phyloP scores from a whole-genome alignment of 2,329 filamentous ascomycete genomes.

The Nemania serpens region DNA sequence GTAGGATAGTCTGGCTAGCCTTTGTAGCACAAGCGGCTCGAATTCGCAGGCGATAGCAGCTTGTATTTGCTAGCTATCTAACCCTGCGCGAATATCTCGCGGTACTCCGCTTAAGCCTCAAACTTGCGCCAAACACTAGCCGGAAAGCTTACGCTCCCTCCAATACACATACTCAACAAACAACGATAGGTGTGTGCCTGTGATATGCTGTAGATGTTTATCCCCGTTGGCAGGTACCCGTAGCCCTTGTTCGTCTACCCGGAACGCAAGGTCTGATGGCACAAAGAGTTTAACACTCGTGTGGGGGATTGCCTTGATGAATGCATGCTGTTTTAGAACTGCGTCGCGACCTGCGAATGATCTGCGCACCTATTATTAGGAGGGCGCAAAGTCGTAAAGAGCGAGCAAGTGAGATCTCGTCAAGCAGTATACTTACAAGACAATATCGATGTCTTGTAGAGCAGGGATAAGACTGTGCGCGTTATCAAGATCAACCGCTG shows the following conservation, averaged over 20 bases:
- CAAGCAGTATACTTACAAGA: constrained; percentile 27
- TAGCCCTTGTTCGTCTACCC: constrained; percentile 33
- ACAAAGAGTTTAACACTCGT: constrained; percentile 39
- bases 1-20: no score
- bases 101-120: no score
- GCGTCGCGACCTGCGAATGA: constrained; percentile 37
- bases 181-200: no score
- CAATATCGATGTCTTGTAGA: constrained; percentile 33
- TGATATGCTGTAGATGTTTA: constrained; percentile 19
- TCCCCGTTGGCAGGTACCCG: constrained; percentile 32
- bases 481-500: constrained; percentile 31
- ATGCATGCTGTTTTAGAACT: constrained; percentile 31
- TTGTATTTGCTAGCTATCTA: no score
- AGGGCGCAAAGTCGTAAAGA: neutral
- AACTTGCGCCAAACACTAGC: no score
- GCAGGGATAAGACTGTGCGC: constrained; percentile 27
- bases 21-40: no score
- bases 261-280: constrained; percentile 36
- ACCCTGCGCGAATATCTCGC: no score
- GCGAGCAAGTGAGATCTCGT: neutral
- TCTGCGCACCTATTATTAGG: constrained; percentile 19
- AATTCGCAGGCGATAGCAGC: no score
- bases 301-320: constrained; percentile 36
- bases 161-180: no score
- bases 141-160: no score